Evolutionary conservation across 305 asterid genomes (phyloP), one percentile per base, ranked within the genome.

Genomic region (Ruellia speciosa): DNA sequence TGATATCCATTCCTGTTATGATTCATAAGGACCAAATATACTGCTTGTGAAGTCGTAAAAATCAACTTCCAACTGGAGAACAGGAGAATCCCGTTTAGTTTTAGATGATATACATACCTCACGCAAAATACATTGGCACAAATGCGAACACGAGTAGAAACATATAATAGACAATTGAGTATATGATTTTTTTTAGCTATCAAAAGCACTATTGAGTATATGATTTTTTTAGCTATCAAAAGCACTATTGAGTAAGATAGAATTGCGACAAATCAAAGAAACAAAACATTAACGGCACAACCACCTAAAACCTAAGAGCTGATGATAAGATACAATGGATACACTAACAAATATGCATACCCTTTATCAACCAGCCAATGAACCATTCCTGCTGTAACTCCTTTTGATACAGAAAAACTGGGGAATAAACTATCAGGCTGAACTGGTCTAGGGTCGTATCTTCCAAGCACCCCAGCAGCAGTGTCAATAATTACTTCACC

Each of bases 391-490:
- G 96, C 82, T n/a, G 95, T 88, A 58, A 92, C 79, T 68, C 95
- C 99, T 76, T 92, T 92, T 14, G 99, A 84, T 19, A 70, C 95
- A 53, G 99, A 92, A 71, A 92, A 92, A 63, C 84, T 90, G 59
- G 94, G 90, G 81, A 88, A 92, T 71, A 92, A 82, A 73, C 95
- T 86, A 81, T 92, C 99, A 9, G 95, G 95, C 71, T 84, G 96
- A 75, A 92, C 96, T 55, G 99, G 99, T 65, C 96, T 84, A 33
- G 99, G 99, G 70, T 92, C 99, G 70, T 88, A 88, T 84, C 87
- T 84, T 72, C 99, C 99, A 54, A 92, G 99, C 52, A 70, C 80
- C 66, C 99, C 97, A 79, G 99, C 99, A 66, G 99, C 84, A 52
- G 97, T 88, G 79, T 88, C 99, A 67, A 92, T 88, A 67, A 92